phyloP scores from a whole-genome alignment of 2,329 filamentous ascomycete genomes.

The Nemania abortiva region DNA sequence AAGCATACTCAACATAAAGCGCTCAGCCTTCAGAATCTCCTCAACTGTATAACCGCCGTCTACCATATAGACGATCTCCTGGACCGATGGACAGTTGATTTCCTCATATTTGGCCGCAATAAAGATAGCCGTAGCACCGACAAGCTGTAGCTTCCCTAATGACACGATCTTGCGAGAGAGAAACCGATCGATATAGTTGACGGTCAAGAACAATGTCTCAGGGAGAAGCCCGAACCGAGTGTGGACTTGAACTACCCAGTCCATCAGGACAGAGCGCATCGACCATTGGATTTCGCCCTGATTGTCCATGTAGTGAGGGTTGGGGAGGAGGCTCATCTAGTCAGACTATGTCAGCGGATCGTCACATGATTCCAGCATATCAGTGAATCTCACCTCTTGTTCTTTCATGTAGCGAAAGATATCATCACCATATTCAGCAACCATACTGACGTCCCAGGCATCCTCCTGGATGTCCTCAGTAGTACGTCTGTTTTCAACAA shows the following conservation, averaged over 20 bases:
- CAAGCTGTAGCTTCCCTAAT: conserved; percentile 92
- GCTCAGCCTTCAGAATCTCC: conserved; percentile 96
- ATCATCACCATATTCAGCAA: conserved; percentile 94
- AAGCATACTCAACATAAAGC: conserved; percentile 98
- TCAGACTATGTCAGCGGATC: conserved; percentile 37
- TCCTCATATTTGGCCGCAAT: conserved; percentile 98
- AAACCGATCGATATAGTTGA: conserved; percentile 98
- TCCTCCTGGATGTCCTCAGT: conserved; percentile 88
- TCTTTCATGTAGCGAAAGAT: conserved; percentile 93
- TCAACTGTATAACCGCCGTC: conserved; percentile 89
- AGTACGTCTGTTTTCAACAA: conserved; percentile 75
- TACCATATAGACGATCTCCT: conserved; percentile 98
- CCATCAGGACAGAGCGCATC: conserved; percentile 96
- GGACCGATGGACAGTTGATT: conserved; percentile 95
- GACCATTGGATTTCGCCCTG: conserved; percentile 99
- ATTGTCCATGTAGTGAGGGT: conserved; percentile 94
- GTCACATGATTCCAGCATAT: background rate
- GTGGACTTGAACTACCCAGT: conserved; percentile 98
- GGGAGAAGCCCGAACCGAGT: conserved; percentile 89
- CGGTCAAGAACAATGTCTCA: conserved; percentile 92
- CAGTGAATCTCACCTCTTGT: conserved; percentile 76
- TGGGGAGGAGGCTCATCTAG: conserved; percentile 83
- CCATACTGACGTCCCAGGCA: conserved; percentile 95
- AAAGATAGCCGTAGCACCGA: conserved; percentile 94
- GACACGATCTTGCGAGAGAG: conserved; percentile 95